phyloP scores from a whole-genome alignment of 1,284 basidiomycete species.

The Coriolopsis trogii region DNA sequence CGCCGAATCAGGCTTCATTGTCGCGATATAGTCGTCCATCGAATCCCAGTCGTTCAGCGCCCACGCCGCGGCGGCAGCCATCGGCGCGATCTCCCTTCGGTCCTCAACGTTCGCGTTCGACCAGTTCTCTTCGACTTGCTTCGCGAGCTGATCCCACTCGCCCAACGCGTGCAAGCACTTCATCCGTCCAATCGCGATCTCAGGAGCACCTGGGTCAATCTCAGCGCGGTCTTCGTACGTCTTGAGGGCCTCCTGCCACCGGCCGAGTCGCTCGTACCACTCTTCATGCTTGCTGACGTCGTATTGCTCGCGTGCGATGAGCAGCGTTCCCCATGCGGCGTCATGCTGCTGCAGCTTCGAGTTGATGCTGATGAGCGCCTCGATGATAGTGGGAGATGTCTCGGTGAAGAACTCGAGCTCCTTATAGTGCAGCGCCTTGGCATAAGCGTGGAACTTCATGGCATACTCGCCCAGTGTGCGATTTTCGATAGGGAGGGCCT shows the following conservation, averaged over 20 bases:
- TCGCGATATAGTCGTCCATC: constrained; percentile 97
- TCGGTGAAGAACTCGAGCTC: constrained; percentile 97
- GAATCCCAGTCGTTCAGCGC: constrained; percentile 96
- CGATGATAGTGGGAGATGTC: constrained; percentile 86
- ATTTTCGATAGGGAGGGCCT: constrained; percentile 92
- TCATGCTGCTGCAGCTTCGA: constrained; percentile 97
- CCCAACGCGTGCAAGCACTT: constrained; percentile 97
- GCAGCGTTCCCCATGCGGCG: constrained; percentile 93
- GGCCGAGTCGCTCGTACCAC: constrained; percentile 97
- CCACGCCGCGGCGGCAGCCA: constrained; percentile 98
- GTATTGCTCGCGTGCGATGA: constrained; percentile 84
- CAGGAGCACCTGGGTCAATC: constrained; percentile 70
- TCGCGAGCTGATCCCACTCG: constrained; percentile 94
- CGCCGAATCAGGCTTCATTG: constrained; percentile 93
- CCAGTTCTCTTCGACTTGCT: constrained; percentile 92
- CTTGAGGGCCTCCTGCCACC: constrained; percentile 93
- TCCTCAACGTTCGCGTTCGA: constrained; percentile 82
- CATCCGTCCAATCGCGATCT: constrained; percentile 87
- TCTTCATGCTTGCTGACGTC: constrained; percentile 90
- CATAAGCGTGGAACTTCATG: constrained; percentile 93
- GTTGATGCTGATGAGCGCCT: constrained; percentile 96
- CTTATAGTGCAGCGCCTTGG: constrained; percentile 99
- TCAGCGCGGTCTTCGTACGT: constrained; percentile 86
- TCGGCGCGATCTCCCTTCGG: constrained; percentile 90
- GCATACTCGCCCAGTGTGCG: constrained; percentile 94